Conservation (phyloP, 108 stramenopile species). For the Poteriospumella lacustris region DNA sequence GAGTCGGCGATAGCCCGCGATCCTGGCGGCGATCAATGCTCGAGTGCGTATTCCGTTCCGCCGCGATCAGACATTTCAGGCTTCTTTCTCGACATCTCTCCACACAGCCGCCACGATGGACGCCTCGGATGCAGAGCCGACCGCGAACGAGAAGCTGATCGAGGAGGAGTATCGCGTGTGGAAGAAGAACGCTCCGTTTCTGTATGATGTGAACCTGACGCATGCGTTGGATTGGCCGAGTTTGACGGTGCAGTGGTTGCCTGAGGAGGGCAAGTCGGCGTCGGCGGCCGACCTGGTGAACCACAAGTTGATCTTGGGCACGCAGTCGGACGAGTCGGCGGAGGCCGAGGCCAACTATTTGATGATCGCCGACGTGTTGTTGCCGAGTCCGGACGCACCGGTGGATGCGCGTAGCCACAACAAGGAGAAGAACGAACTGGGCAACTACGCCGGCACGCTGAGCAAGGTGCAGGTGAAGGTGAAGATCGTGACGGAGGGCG, state of each 20-base stretch:
- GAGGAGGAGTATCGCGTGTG: conserved; percentile 92
- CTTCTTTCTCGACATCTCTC: too few species aligned
- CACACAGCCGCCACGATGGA: too few species aligned
- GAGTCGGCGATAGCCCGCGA: too few species aligned
- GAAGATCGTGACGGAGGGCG: conserved; percentile 86
- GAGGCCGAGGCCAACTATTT: conserved; percentile 80
- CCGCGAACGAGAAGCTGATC: conserved; percentile 73
- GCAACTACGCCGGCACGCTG: conserved; percentile 32
- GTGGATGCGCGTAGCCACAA: conserved; percentile 74
- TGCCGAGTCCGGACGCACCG: conserved; percentile 69
- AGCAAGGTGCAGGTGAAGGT: conserved; percentile 83
- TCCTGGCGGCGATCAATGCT: too few species aligned
- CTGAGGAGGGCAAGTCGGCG: conserved; percentile 51
- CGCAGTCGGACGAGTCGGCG: conserved; percentile 74
- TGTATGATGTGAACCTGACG: conserved; percentile 95
- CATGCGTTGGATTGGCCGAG: conserved; percentile 96
- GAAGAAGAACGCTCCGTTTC: conserved; percentile 98
- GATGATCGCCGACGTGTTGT: conserved; percentile 77
- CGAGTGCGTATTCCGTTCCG: too few species aligned
- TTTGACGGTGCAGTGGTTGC: conserved; percentile 92
- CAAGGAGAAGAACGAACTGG: conserved; percentile 71
- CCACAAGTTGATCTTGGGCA: conserved; percentile 85
- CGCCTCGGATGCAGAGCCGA: too few species aligned
- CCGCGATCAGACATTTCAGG: too few species aligned
- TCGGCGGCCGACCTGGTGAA: conserved; percentile 49